Conservation (phyloP, 257 asterid species). For the Mitragyna speciosa region DNA sequence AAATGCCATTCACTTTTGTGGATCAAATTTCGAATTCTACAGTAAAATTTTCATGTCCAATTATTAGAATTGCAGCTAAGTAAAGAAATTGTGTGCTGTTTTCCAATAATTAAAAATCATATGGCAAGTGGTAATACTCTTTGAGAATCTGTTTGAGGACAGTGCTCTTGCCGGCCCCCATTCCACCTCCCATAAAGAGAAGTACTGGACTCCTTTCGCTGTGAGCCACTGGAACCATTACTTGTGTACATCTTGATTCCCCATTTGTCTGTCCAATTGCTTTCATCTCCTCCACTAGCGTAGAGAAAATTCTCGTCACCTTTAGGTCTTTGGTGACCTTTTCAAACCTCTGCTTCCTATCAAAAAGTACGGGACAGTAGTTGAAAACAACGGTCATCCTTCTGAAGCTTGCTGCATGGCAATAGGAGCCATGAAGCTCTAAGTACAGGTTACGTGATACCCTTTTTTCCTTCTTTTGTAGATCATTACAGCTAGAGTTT, state of each 20-base stretch:
- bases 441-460: not conserved
- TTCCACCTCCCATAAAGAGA: conserved; percentile 97
- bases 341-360: conserved; percentile 83
- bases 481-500: not conserved
- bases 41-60: not conserved
- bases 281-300: conserved; percentile 82
- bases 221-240: conserved; percentile 79
- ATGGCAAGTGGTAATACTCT: conserved; percentile 51
- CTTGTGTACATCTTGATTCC: conserved; percentile 50
- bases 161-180: conserved; percentile 99
- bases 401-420: not conserved
- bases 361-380: not conserved
- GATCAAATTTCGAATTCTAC: not conserved
- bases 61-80: not conserved
- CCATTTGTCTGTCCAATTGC: conserved; percentile 54
- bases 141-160: conserved; percentile 86
- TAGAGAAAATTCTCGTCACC: conserved; percentile 66
- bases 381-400: not conserved
- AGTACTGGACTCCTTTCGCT: conserved; percentile 80
- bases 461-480: not conserved
- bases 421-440: not conserved
- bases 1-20: not conserved
- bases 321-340: conserved; percentile 69
- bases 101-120: not conserved
- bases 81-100: not conserved